These are phyloP conservation scores for Vachellia pachyceras DNA, from an alignment of 306 rosid genomes.

Conservation along the genomic window DNA sequence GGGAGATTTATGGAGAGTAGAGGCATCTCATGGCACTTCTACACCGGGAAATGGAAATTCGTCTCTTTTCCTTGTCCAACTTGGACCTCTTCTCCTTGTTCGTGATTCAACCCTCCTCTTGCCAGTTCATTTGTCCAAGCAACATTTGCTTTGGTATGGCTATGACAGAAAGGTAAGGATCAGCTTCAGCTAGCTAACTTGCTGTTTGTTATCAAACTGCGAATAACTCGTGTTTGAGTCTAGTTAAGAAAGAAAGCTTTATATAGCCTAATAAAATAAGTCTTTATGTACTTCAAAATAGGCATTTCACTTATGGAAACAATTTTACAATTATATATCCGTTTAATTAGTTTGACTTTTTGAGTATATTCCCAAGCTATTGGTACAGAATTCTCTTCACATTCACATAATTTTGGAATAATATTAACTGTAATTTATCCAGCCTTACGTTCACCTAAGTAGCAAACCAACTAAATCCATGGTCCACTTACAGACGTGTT, in stretches of 20 bases:
- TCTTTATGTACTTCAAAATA: background rate
- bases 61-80: slow-evolving; percentile 89
- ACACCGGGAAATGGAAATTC: slow-evolving; percentile 80
- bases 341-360: slow-evolving; percentile 1
- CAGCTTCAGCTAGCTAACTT: slow-evolving; percentile 30
- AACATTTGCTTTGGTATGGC: slow-evolving; percentile 97
- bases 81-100: slow-evolving; percentile 91
- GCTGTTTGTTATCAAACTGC: background rate
- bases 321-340: background rate
- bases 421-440: background rate
- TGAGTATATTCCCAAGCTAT: background rate
- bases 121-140: slow-evolving; percentile 94
- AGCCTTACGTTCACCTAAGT: background rate
- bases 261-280: background rate
- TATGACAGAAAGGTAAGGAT: slow-evolving; percentile 89
- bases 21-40: slow-evolving; percentile 85
- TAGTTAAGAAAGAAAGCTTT: slow-evolving; percentile 7
- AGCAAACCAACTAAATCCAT: background rate
- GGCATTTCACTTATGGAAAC: slow-evolving; percentile 21
- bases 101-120: slow-evolving; percentile 95
- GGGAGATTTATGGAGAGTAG: slow-evolving; percentile 98
- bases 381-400: background rate
- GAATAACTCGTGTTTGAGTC: slow-evolving; percentile 28
- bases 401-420: slow-evolving; percentile 2
- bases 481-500: background rate